Base-by-base conservation (phyloP, 164 flowering plant species). In the Piper betle region DNA sequence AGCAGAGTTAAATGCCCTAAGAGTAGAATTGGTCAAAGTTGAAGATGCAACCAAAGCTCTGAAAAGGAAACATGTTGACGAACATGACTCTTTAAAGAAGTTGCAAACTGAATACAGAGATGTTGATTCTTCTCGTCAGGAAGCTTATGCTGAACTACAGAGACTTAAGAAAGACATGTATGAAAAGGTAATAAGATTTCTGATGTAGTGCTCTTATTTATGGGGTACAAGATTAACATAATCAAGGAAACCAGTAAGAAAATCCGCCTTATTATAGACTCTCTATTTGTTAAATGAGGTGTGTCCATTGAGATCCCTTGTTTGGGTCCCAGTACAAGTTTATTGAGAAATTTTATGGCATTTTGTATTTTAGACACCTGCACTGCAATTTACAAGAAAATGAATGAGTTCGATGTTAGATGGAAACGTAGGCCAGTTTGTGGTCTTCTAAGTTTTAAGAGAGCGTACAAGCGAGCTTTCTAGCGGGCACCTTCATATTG, bases 71-170 rank as follows among this genome's bases (percentile, higher is more conserved):
- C 69, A 67, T 64, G 50, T 58, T 42, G 82, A 76, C 19, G 83
- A 77, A 63, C 61, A 39, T 55, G 76, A 65, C 11, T 73, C 68
- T 69, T 57, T 79, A 10, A 69, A 59, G 41, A 72, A 77, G 38
- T 67, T 83, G 68, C 79, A 70, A 39, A 65, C 55, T 8, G 80
- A 81, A 68, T 83, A 70, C 64, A 77, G 59, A 67, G 78, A 68
- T 65, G 96, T 89, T 4, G 74, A 89, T 78, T 73, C 64, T 38
- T 62, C 76, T 67, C 91, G 96, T 48, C 96, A 89, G 73, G 77
- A 75, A 59, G 94, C 93, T 13, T 89, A 82, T 69, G 56, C 64
- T 16, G 71, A 71, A 50, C 58, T 81, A 25, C 77, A 70, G 71
- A 68, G 61, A 60, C 70, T 84, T 72, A 85, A 64, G 78, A 81